Evolutionary conservation across 441 rosid species (phyloP), one percentile per base, ranked within the genome.

Genomic region (Cnidoscolus chayamansa): DNA sequence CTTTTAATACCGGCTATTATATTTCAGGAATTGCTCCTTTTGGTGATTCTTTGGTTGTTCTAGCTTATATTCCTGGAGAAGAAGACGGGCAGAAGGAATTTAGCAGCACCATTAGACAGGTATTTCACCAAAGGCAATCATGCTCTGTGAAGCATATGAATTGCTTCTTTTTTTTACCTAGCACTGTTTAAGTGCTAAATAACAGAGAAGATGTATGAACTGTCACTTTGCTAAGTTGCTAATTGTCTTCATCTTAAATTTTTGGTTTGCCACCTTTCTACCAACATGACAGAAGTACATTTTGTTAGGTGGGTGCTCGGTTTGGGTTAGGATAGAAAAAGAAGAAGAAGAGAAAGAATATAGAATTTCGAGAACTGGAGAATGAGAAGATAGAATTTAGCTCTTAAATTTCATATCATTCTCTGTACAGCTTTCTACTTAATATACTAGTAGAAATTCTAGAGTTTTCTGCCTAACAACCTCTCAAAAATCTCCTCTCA

Each of bases 21-120:
- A 89, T 96, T 83, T 91, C 99, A 61, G 99, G 99, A 86, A 89
- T 96, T 88, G 97, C 99, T 84, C 99, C 99, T 61, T 96, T 96
- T 85, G 97, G 97, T 70, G 98, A 96, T 86, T 82, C 94, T 76
- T 86, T 96, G 86, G 99, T 96, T 84, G 90, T 96, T 83, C 91
- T 96, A 78, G 98, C 99, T 60, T 96, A 92, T 78, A 88, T 90
- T 79, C 93, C 90, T 69, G 82, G 88, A 74, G 97, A 92, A 82
- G 97, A 86, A 82, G 87, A 90, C 71, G 90, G 92, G 25, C 92
- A 83, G 76, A 90, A 85, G 86, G 97, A 92, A 78, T 86, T 90
- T 77, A 90, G 87, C 77, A 92, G 85, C 80, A 68, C 84, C 15
- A 59, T 88, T 72, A 88, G 98, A 69, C 99, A 87, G 98, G 99